Evolutionary conservation across 129 eudicot genomes (phyloP).

Genomic region (Flaveria bidentis): DNA sequence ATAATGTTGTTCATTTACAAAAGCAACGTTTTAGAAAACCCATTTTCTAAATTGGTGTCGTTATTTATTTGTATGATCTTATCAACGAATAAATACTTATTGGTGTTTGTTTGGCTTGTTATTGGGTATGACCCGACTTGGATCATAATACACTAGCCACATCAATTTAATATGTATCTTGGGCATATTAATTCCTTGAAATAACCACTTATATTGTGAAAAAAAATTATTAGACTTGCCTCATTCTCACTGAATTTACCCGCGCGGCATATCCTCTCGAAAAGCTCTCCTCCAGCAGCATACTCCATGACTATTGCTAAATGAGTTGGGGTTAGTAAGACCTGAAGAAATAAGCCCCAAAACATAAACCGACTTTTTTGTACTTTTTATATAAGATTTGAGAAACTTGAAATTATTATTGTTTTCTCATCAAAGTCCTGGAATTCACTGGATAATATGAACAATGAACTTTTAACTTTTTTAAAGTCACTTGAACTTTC

Average conservation of each 20-base stretch:
- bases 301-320: constrained; percentile 85
- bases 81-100: too few species aligned
- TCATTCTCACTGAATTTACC: constrained; percentile 69
- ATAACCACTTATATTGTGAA: background rate
- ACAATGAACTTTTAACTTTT: background rate
- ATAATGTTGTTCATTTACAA: too few species aligned
- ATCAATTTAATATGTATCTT: too few species aligned
- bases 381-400: background rate
- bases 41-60: too few species aligned
- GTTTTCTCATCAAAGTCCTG: too few species aligned
- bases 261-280: constrained; percentile 54
- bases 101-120: too few species aligned
- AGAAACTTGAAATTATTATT: background rate
- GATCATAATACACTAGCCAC: too few species aligned
- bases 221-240: constrained; percentile 31
- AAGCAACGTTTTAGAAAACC: too few species aligned
- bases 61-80: too few species aligned
- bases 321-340: constrained; percentile 73
- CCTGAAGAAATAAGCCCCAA: constrained; percentile 39
- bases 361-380: background rate
- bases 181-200: too few species aligned
- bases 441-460: too few species aligned
- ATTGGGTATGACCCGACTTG: too few species aligned
- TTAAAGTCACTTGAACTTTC: background rate
- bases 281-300: constrained; percentile 88